These are phyloP conservation scores for Neonectria hederae DNA, from an alignment of 2,329 filamentous ascomycete genomes.

Conservation along the genomic window DNA sequence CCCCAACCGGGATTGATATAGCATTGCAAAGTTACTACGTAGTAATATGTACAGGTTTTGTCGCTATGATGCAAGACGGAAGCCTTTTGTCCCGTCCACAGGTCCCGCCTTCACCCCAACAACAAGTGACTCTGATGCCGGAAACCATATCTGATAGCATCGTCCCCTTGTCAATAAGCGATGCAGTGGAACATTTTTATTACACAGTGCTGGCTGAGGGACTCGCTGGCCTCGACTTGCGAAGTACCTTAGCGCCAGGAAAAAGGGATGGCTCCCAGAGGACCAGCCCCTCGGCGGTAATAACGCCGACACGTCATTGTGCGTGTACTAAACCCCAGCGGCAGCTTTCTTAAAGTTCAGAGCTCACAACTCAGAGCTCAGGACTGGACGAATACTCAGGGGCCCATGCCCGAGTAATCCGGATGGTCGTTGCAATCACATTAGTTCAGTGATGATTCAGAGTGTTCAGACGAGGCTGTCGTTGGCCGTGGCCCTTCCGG, in stretches of 20 bases:
- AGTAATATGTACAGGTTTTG: not conserved
- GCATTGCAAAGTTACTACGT: not conserved
- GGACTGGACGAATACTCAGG: not conserved
- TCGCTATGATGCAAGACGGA: not conserved
- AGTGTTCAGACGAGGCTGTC: slow-evolving; percentile 13
- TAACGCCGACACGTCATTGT: slow-evolving; percentile 17
- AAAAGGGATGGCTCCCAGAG: slow-evolving; percentile 7
- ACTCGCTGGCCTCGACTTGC: slow-evolving; percentile 7
- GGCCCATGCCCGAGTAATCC: not conserved
- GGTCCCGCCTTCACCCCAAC: not conserved
- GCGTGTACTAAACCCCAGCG: not conserved
- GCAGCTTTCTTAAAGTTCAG: not conserved
- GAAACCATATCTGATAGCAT: not conserved
- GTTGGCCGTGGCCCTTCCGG: slow-evolving; percentile 27
- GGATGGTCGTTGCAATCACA: slow-evolving; percentile 15
- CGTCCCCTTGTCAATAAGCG: not conserved
- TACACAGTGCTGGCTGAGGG: slow-evolving; percentile 2
- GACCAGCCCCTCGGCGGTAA: slow-evolving; percentile 3
- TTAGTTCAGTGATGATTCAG: slow-evolving; percentile 6
- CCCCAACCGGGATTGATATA: not conserved
- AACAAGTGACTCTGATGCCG: not conserved
- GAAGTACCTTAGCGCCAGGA: not conserved
- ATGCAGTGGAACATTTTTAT: slow-evolving; percentile 7
- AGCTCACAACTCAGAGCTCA: not conserved
- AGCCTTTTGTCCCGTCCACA: not conserved